Evolutionary conservation across 345 rosid genomes (phyloP), one percentile per base, ranked within the genome.

Genomic region (Pseudoturritis turrita): DNA sequence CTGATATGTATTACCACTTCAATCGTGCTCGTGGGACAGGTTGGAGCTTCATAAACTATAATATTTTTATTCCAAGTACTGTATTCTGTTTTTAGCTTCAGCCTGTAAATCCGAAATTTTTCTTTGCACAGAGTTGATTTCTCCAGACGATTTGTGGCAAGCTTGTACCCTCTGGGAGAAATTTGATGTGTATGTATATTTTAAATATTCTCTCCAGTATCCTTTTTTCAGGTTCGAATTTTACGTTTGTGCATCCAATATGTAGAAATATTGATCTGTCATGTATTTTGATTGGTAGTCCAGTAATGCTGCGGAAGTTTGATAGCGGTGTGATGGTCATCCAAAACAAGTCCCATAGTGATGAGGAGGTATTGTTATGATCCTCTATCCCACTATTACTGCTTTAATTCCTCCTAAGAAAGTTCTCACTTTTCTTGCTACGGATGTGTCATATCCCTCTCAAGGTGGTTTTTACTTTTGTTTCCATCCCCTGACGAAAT

Each of bases 1-100:
- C 91, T 58, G 99, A 95, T 76, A 79, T 87, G 51, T 91, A 89
- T 75, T 95, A 96, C 80, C 94, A 89, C 75, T 89, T 92, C 81
- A 92, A 89, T 65, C 98, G 98, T 60, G 99, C 98, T 62, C 86
- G 97, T 26, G 98, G 99, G 70, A 95, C 97, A 85, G 97, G 98
- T 92, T 78, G 40, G 52, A 26, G 39, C 23, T 68, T 46, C 5
- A 10, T 14, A 25, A 35, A 33, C 40, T n/a, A 62, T 10, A 11
- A 28, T 7, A n/a, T 40, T 62, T 39, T 75, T 29, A 6, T 63
- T 37, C 46, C 6, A 5, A 10, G 21, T 35, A 37, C 22, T 63
- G 57, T 39, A 31, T 59, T 59, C 22, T 33, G 12, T 19, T 26
- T 31, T 22, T 3, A 6, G 8, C 14, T 65, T 60, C 46, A 53